These are phyloP conservation scores for Lentithecium fluviatile DNA, from an alignment of 495 filamentous ascomycete species.

Conservation along the genomic window DNA sequence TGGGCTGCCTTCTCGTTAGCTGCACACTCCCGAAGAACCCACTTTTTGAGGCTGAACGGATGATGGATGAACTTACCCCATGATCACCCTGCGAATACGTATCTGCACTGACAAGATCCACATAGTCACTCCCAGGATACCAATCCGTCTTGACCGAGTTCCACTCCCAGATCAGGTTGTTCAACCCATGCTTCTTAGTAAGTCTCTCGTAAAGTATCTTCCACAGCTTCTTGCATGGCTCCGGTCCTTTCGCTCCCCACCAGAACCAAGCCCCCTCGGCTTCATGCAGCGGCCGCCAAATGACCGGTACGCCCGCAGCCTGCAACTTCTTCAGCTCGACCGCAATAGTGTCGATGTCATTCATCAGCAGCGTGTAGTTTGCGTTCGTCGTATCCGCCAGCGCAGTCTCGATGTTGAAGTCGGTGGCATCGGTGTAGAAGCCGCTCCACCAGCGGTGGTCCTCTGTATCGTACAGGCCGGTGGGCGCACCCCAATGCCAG, in stretches of 20 bases:
- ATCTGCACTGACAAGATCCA: constrained; percentile 47
- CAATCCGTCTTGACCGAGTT: constrained; percentile 48
- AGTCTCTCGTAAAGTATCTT: constrained; percentile 46
- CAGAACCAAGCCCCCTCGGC: constrained; percentile 55
- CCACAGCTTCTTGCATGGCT: constrained; percentile 47
- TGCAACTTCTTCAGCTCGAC: constrained; percentile 47
- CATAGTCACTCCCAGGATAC: constrained; percentile 49
- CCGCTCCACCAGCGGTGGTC: constrained; percentile 50
- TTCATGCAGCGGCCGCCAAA: constrained; percentile 51
- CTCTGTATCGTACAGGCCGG: constrained; percentile 43
- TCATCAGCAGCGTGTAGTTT: constrained; percentile 50
- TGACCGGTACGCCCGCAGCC: constrained; percentile 45
- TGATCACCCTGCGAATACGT: constrained; percentile 36
- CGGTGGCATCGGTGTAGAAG: constrained; percentile 50
- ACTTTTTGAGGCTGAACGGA: too few species aligned
- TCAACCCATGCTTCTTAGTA: constrained; percentile 44
- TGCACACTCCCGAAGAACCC: too few species aligned
- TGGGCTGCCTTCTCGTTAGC: constrained; percentile 29
- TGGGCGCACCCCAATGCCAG: constrained; percentile 51
- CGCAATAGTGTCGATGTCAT: constrained; percentile 53
- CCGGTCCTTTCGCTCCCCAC: constrained; percentile 53
- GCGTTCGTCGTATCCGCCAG: constrained; percentile 42
- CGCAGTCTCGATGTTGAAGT: constrained; percentile 47
- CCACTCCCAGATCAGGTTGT: constrained; percentile 54
- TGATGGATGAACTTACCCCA: constrained; percentile 1